Evolutionary conservation across 345 rosid species (phyloP).

Genomic region (Orychophragmus violaceus): DNA sequence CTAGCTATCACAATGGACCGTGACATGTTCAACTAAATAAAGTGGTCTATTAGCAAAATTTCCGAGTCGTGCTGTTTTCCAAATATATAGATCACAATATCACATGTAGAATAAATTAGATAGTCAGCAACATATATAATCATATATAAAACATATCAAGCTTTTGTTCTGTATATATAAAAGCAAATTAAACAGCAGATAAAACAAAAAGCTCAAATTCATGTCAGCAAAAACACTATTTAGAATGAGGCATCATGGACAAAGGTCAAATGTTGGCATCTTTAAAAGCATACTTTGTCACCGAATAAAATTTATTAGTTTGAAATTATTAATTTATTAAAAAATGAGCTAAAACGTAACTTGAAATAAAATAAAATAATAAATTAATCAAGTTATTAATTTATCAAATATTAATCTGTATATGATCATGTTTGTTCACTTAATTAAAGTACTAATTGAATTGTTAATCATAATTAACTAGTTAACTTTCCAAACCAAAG

Average conservation of each 20-base stretch:
- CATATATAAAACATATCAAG: background rate
- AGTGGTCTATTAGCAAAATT: background rate
- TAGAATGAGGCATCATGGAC: background rate
- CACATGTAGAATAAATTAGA: background rate
- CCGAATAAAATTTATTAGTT: no score
- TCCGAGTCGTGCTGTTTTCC: background rate
- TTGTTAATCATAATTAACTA: background rate
- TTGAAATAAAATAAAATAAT: no score
- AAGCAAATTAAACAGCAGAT: background rate
- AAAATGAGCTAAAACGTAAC: no score
- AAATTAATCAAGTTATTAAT: no score
- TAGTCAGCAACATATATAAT: background rate
- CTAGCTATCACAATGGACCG: background rate
- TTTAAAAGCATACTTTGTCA: background rate
- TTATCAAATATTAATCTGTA: no score
- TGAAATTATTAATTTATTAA: no score
- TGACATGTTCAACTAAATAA: constrained; percentile 12
- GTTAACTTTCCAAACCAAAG: background rate
- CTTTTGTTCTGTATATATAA: background rate
- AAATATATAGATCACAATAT: background rate
- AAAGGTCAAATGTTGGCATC: background rate
- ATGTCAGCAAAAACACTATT: background rate
- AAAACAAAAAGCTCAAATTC: background rate
- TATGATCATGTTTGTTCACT: background rate
- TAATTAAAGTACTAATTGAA: background rate